These are phyloP conservation scores for Cicer cuneatum DNA, from an alignment of 306 rosid species.

Conservation along the genomic window DNA sequence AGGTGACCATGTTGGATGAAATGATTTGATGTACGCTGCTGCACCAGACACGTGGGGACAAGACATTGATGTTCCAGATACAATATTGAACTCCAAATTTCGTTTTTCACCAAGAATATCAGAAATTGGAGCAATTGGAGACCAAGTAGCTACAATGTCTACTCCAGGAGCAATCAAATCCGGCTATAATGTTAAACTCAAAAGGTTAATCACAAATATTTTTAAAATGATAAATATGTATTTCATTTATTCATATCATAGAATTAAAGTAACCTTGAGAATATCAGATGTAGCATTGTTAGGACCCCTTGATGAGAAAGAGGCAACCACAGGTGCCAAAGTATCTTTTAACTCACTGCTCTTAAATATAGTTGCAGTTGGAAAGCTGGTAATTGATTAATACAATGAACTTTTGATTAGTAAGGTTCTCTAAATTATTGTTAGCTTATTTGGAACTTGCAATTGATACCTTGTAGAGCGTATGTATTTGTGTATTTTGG, in stretches of 20 bases:
- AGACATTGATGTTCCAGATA: conserved; percentile 50
- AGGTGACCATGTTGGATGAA: conserved; percentile 46
- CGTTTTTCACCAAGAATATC: background rate
- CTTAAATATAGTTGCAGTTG: conserved; percentile 44
- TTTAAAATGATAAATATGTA: background rate
- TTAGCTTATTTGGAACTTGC: background rate
- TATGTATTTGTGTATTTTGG: conserved; percentile 16
- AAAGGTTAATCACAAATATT: background rate
- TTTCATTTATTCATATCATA: background rate
- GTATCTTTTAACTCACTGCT: conserved; percentile 32
- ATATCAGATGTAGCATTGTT: background rate
- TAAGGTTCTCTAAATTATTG: background rate
- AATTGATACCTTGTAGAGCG: conserved; percentile 40
- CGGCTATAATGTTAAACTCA: conserved; percentile 37
- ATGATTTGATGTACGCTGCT: conserved; percentile 34
- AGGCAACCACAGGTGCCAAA: conserved; percentile 41
- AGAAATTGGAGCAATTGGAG: conserved; percentile 19
- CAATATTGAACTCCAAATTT: background rate
- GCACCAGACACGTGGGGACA: conserved; percentile 44
- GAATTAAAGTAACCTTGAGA: background rate
- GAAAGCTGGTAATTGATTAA: conserved; percentile 11
- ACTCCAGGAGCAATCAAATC: conserved; percentile 53
- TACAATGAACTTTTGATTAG: background rate
- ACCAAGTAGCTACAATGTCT: conserved; percentile 49
- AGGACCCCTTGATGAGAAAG: background rate